Conservation (phyloP, 805 yeast genomes). For the Sugiyamaella chiloensis region DNA sequence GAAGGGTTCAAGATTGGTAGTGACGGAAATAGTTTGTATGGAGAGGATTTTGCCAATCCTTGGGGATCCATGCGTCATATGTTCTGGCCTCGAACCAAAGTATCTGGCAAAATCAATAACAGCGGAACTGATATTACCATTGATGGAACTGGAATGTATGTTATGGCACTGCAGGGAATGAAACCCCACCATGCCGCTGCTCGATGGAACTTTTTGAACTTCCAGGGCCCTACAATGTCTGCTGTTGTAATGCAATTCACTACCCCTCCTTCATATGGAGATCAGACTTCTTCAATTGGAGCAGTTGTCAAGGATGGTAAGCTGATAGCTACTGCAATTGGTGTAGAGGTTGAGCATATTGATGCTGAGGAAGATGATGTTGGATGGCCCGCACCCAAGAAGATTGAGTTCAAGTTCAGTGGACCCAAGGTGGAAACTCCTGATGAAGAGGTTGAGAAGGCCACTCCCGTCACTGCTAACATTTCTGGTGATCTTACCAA, state of each 20-base stretch:
- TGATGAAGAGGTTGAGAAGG: constrained; percentile 40
- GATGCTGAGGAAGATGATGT: constrained; percentile 54
- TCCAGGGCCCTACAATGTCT: constrained; percentile 70
- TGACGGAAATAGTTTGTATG: constrained; percentile 83
- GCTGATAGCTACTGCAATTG: constrained; percentile 60
- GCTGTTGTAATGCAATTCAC: constrained; percentile 93
- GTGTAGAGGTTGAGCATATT: constrained; percentile 62
- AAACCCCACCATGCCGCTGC: constrained; percentile 99
- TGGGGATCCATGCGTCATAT: constrained; percentile 98
- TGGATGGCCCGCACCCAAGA: constrained; percentile 87
- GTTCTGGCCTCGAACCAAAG: constrained; percentile 90
- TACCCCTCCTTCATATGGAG: constrained; percentile 87
- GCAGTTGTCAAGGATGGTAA: constrained; percentile 64
- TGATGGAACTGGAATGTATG: constrained; percentile 62
- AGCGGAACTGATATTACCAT: constrained; percentile 37
- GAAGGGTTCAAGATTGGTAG: constrained; percentile 88
- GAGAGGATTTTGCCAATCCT: constrained; percentile 76
- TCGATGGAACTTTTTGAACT: constrained; percentile 89
- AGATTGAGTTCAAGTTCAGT: constrained; percentile 55
- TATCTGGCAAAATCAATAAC: constrained; percentile 60
- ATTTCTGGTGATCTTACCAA: constrained; percentile 59
- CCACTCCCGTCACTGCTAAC: constrained; percentile 40
- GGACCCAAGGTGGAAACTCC: constrained; percentile 48
- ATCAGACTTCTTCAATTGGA: constrained; percentile 76
- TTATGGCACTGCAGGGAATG: constrained; percentile 98